A percentile compares a stretch with the other conserved stretches of the same genome.
Conservation (phyloP, 108 stramenopile genomes). For the Fistulifera pelliculosa region DNA sequence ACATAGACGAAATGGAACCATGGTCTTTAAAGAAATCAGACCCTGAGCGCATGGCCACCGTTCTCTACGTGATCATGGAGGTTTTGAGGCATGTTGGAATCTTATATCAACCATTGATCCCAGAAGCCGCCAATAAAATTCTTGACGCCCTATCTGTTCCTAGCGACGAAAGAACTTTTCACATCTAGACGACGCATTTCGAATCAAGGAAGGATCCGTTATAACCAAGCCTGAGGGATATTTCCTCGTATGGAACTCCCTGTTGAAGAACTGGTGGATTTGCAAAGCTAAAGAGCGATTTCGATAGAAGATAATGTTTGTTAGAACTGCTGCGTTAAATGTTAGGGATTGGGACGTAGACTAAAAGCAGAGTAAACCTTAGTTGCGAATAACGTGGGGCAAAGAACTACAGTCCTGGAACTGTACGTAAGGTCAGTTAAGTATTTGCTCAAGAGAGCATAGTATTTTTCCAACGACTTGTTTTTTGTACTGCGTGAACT, state of each 20-base stretch:
- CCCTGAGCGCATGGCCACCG: constrained; percentile 68
- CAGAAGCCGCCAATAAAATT: constrained; percentile 68
- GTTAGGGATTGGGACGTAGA: too few species aligned
- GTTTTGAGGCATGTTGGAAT: constrained; percentile 79
- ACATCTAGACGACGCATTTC: constrained; percentile 48
- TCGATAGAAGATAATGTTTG: too few species aligned
- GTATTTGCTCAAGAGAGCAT: too few species aligned
- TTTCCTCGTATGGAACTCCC: constrained; percentile 75
- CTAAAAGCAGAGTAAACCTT: too few species aligned
- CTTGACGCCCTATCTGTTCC: constrained; percentile 84
- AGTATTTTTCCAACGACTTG: too few species aligned
- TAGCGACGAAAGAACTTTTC: constrained; percentile 59
- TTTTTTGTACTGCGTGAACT: too few species aligned
- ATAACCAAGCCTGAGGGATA: constrained; percentile 56
- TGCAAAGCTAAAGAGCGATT: too few species aligned
- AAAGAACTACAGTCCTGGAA: too few species aligned
- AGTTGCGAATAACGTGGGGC: too few species aligned
- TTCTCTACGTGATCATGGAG: constrained; percentile 87
- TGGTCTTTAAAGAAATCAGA: constrained; percentile 90
- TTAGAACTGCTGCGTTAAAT: too few species aligned
- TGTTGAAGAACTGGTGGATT: constrained; percentile 13
- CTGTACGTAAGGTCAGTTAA: too few species aligned
- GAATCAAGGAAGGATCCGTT: constrained; percentile 38
- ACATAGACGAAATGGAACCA: constrained; percentile 86
- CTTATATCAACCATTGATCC: constrained; percentile 90